Evolutionary conservation across 2,329 filamentous ascomycete genomes (phyloP), one percentile per base, ranked within the genome.

Genomic region (Aureobasidium sp.): DNA sequence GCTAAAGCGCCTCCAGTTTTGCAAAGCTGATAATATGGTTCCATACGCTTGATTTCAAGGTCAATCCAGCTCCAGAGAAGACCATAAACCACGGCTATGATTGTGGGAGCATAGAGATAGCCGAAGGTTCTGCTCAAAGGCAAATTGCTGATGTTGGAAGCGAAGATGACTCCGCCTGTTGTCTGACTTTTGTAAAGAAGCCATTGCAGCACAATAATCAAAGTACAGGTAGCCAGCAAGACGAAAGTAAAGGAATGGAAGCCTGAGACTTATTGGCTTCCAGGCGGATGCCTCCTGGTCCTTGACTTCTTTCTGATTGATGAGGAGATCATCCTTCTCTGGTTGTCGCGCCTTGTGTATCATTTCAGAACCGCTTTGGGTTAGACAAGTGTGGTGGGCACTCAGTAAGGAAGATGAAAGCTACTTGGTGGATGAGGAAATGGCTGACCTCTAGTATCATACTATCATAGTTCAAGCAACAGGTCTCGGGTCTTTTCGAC

Each of bases 41-140:
- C 84, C 52, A 87, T 72, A 0, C 85, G 67, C 63, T 85, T 84
- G 0, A 78, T 73, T 41, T 87, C 82, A 0, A 87, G 68, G 58
- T 87, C 84, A 0, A 86, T 76, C 82, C 83, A 85, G 2, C 75
- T 78, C 83, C 84, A 87, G 0, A 80, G 48, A 0, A 86, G 74
- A 41, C 82, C 82, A 64, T 83, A 86, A 0, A 82, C 7, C 0
- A 86, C 79, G 0, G 83, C 79, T 0, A 85, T 58, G 0, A 85
- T 73, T 0, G 80, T 86, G 0, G 84, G 84, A 0, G 79, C 66
- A 51, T 83, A 85, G 0, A 79, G 66, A 20, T 82, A 84, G 0
- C 70, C 60, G 5, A 82, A 76, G 0, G 66, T 74, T 0, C 68
- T 70, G 1, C 66, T 64, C 0, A 71, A 2, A 0, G 82, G 75